Base-by-base conservation (phyloP, 306 rosid genomes). In the Cucumis hystrix region DNA sequence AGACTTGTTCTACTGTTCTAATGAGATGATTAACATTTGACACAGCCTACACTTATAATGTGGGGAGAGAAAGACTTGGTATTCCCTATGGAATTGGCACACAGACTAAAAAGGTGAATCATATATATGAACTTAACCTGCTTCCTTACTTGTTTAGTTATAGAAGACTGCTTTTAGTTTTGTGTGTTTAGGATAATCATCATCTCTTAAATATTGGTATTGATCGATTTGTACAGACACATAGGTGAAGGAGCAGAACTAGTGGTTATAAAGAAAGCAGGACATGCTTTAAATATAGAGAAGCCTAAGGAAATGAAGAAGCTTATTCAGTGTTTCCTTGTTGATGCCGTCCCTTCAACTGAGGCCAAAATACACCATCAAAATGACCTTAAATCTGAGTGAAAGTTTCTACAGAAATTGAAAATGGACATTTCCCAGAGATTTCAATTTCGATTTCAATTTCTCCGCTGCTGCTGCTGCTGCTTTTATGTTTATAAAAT, bases 31-130 rank as follows among this genome's bases (percentile, higher is more conserved):
- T 61, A 40, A 43, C 18, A 80, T 43, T 69, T 73, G 61, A 56
- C 85, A 84, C 90, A 95, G 98, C 92, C 92, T 33, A 85, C 97
- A 37, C 84, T 87, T 23, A 80, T 94, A 69, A 79, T 94, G 58
- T 94, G 98, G 97, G 98, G 98, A 82, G 98, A 91, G 79, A 83
- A 86, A 47, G 98, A 94, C 85, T 67, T 15, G 64, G 81, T 94
- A 47, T 94, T 91, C 85, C 98, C 98, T 13, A 41, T 94, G 78
- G 98, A 92, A 82, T 87, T 94, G 78, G 98, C 91, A 2, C 85
- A 89, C 83, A 93, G 97, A 77, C 79, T 94, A 37, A 80, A 86
- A 84, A 83, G 96, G 98, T 91, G 76, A 57, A 58, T 68, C 74
- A 33, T 10, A 10, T 33, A 33, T 33, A 28, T 16, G 79, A 80